A percentile compares a stretch with the other conserved stretches of the same genome.
These are phyloP conservation scores for Trichoderma sp. DNA, from an alignment of 2,329 filamentous ascomycete species.

Conservation along the genomic window DNA sequence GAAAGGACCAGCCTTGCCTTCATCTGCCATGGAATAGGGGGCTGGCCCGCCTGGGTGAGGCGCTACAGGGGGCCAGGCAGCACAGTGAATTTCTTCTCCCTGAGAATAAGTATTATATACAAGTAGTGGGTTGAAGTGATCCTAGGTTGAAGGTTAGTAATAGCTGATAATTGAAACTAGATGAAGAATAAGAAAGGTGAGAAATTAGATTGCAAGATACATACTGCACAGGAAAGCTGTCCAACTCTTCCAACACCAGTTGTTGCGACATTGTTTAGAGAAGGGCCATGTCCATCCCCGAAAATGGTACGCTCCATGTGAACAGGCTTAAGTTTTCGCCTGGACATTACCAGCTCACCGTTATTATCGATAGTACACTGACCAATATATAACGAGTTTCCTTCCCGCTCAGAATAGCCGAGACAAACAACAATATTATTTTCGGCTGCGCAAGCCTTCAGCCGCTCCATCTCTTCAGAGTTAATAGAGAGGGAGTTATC, in stretches of 20 bases:
- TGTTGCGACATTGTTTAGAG: background rate
- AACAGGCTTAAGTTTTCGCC: background rate
- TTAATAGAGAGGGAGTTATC: background rate
- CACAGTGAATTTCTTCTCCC: background rate
- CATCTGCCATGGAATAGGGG: background rate
- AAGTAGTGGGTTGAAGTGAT: background rate
- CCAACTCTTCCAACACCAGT: background rate
- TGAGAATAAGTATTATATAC: background rate
- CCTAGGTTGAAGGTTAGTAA: background rate
- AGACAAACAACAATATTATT: background rate
- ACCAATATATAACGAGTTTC: background rate
- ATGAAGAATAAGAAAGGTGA: background rate
- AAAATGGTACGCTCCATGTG: background rate
- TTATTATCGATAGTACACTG: background rate
- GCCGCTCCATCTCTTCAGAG: background rate
- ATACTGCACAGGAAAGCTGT: background rate
- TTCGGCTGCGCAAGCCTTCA: background rate
- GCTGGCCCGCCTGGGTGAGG: background rate
- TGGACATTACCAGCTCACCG: background rate
- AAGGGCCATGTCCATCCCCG: background rate
- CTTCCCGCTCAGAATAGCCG: background rate
- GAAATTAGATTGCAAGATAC: background rate
- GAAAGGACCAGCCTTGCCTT: background rate
- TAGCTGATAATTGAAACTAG: accelerated
- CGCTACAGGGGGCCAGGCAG: background rate